Base-by-base conservation (phyloP, 2,329 filamentous ascomycete genomes). In the Gaeumannomyces sp. region DNA sequence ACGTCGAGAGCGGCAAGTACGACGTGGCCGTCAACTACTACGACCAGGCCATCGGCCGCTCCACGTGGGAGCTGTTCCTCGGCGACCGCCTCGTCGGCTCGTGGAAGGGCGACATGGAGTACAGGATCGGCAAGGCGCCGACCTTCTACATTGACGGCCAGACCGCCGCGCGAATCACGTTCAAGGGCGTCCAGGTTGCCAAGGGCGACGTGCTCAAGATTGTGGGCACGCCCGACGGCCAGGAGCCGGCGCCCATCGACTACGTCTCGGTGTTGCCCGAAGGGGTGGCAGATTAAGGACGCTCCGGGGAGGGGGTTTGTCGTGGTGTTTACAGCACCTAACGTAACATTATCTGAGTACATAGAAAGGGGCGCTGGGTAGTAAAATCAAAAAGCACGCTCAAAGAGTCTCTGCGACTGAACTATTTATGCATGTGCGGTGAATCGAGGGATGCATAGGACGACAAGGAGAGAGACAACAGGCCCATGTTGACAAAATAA, bases 21-120 rank as follows among this genome's bases (percentile, higher is more conserved):
- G 81, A 89, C 68, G 66, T 91, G 3, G 86, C 83, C 0, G 80
- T 91, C 10, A 89, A 88, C 66, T 91, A 90, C 71, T 90, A 82
- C 68, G 87, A 91, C 70, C 66, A 88, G 10, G 79, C 80, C 33
- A 80, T 80, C n/a, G 88, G 88, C 0, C 79, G 78, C 64, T 79
- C 88, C 2, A 75, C 77, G 2, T 91, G 82, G 72, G 76, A 82
- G 66, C 67, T 89, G 1, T 83, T 76, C 62, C 69, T 90, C 5
- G 84, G 85, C 66, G 79, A 83, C 35, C 70, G 73, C 16, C 71
- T 78, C 8, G 68, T 91, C 1, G 87, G 85, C 0, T 69, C 73
- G 14, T 91, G 88, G 88, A 73, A 76, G 29, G 86, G 86, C 0
- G 78, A 90, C 67, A 75, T 80, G n/a, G 85, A 89, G 71, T 78